Conservation (phyloP, 306 rosid species). For the Arachis hypogaea region DNA sequence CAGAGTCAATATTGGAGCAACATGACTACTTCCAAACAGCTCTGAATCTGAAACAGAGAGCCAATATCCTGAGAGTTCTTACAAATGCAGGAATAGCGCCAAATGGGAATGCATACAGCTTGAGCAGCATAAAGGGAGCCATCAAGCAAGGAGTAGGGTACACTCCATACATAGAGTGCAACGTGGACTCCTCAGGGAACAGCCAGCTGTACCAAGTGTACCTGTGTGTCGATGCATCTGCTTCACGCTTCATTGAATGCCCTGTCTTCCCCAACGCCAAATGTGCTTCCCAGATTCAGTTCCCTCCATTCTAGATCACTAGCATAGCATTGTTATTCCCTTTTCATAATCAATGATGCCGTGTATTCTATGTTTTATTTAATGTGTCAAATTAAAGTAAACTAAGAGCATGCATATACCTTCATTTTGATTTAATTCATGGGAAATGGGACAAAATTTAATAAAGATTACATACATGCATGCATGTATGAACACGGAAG, state of each 20-base stretch:
- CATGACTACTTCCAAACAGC: constrained; percentile 58
- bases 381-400: too few relatives aligned
- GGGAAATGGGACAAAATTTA: too few relatives aligned
- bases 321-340: background rate
- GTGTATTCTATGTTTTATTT: too few relatives aligned
- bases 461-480: too few relatives aligned
- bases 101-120: constrained; percentile 42
- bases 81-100: constrained; percentile 44
- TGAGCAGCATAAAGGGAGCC: constrained; percentile 35
- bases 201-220: constrained; percentile 52
- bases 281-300: constrained; percentile 41
- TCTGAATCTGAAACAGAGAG: constrained; percentile 50
- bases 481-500: background rate
- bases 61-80: constrained; percentile 56
- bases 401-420: too few relatives aligned
- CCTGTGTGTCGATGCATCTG: constrained; percentile 47
- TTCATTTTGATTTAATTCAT: too few relatives aligned
- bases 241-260: constrained; percentile 38
- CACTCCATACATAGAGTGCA: constrained; percentile 44
- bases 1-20: constrained; percentile 57
- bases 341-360: background rate
- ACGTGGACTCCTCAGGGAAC: constrained; percentile 40
- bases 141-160: constrained; percentile 39
- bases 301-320: constrained; percentile 47
- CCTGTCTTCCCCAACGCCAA: constrained; percentile 39